phyloP scores from a whole-genome alignment of 495 filamentous ascomycete species.

The Daldinia decipiens region DNA sequence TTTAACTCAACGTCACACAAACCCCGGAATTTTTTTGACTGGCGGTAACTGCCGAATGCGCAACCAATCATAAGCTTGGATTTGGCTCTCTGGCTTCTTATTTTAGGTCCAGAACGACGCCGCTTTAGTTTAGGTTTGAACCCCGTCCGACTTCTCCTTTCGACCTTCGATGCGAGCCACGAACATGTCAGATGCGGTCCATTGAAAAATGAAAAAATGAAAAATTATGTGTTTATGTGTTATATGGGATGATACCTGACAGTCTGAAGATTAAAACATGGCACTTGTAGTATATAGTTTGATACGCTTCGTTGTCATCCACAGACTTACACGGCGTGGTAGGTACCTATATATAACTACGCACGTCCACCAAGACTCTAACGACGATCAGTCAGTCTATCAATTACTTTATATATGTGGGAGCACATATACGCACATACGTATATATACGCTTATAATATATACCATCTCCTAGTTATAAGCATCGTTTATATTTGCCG shows the following conservation, averaged over 20 bases:
- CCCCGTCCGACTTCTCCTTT: slow-evolving; percentile 26
- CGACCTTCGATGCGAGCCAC: slow-evolving; percentile 31
- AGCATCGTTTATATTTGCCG: slow-evolving; percentile 43
- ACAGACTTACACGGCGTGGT: background rate
- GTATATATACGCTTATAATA: background rate
- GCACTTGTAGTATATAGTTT: background rate
- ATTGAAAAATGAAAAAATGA: slow-evolving; percentile 11
- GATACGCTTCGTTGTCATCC: background rate
- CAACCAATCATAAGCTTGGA: slow-evolving; percentile 34
- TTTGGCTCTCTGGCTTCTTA: slow-evolving; percentile 22
- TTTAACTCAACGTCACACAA: slow-evolving; percentile 47
- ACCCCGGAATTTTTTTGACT: slow-evolving; percentile 30
- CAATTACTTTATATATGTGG: background rate
- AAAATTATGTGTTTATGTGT: no score
- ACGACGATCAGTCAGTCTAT: background rate
- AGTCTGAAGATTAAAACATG: slow-evolving; percentile 5
- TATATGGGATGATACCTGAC: slow-evolving; percentile 22
- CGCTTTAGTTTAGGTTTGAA: slow-evolving; percentile 41
- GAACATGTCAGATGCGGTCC: slow-evolving; percentile 27
- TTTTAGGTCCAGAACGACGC: slow-evolving; percentile 32
- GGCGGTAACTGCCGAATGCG: slow-evolving; percentile 43
- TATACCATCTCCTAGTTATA: slow-evolving; percentile 18
- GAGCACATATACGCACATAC: background rate
- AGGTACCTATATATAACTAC: background rate
- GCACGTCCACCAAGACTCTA: background rate